Conservation (phyloP, 148 eudicot genomes). For the Linanthus parryae region DNA sequence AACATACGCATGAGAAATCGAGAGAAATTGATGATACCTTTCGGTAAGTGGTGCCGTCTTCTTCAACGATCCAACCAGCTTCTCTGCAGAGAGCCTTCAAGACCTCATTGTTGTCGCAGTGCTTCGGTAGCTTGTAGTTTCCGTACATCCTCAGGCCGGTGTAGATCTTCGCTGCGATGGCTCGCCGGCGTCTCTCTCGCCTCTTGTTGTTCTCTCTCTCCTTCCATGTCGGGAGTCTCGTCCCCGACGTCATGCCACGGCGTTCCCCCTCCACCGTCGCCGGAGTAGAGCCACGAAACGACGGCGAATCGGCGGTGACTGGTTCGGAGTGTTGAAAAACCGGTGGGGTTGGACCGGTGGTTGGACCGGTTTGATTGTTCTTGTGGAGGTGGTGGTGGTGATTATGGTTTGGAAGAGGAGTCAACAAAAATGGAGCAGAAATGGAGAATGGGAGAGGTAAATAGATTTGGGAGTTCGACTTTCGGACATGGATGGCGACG, state of each 20-base stretch:
- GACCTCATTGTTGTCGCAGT: conserved; percentile 92
- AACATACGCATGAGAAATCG: background rate
- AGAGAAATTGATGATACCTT: conserved; percentile 31
- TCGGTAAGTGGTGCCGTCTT: conserved; percentile 85
- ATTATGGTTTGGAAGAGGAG: background rate
- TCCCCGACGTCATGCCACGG: conserved; percentile 50
- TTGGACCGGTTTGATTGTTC: background rate
- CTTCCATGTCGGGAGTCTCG: conserved; percentile 91
- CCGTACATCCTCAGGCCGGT: conserved; percentile 80
- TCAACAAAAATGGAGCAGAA: conserved; percentile 4
- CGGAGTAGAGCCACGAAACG: background rate
- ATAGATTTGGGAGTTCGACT: background rate
- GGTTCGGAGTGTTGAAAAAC: background rate
- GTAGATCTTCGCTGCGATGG: conserved; percentile 91
- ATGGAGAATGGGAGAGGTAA: conserved; percentile 3
- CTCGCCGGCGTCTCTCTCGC: conserved; percentile 81
- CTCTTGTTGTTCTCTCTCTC: conserved; percentile 92
- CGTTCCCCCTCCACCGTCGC: background rate
- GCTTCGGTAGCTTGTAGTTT: conserved; percentile 78
- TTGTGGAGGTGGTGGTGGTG: background rate
- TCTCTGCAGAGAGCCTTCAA: conserved; percentile 82
- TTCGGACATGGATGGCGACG: background rate
- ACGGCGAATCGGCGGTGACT: background rate
- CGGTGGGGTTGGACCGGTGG: background rate
- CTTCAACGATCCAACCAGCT: conserved; percentile 95